These are phyloP conservation scores for Tetrahymena thermophila DNA, from an alignment of 73 alveolate species.

Conservation along the genomic window DNA sequence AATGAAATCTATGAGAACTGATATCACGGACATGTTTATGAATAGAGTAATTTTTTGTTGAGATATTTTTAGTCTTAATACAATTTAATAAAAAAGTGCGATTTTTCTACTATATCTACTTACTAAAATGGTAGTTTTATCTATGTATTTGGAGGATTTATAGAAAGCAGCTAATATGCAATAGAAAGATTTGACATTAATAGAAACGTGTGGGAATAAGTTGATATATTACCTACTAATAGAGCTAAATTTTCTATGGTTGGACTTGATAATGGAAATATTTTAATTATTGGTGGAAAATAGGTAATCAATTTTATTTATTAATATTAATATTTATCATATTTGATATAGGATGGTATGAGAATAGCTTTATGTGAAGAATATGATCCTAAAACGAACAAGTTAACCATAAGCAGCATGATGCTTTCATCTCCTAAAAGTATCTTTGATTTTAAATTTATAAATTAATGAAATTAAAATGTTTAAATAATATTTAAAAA, in stretches of 20 bases:
- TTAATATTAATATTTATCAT: background rate
- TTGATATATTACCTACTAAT: conserved; percentile 5
- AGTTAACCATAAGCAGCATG: conserved; percentile 29
- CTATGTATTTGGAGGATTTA: background rate
- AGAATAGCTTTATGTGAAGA: conserved; percentile 59
- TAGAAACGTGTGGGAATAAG: background rate
- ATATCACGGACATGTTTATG: background rate
- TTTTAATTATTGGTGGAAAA: conserved; percentile 80
- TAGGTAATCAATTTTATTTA: background rate
- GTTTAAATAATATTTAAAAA: conserved; percentile 3
- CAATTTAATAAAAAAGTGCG: background rate
- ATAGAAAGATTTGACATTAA: background rate
- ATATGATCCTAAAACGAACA: conserved; percentile 45
- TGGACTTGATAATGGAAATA: conserved; percentile 17
- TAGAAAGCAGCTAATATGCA: background rate
- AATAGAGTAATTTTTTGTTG: background rate
- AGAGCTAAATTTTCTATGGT: conserved; percentile 59
- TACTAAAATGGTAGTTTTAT: background rate
- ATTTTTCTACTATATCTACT: background rate
- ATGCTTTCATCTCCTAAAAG: conserved; percentile 20
- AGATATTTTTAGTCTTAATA: background rate
- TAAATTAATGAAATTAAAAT: background rate
- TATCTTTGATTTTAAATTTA: background rate
- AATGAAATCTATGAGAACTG: background rate
- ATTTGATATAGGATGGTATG: conserved; percentile 44